Conservation (phyloP, 2,329 filamentous ascomycete species). For the Metarhizium rileyi region DNA sequence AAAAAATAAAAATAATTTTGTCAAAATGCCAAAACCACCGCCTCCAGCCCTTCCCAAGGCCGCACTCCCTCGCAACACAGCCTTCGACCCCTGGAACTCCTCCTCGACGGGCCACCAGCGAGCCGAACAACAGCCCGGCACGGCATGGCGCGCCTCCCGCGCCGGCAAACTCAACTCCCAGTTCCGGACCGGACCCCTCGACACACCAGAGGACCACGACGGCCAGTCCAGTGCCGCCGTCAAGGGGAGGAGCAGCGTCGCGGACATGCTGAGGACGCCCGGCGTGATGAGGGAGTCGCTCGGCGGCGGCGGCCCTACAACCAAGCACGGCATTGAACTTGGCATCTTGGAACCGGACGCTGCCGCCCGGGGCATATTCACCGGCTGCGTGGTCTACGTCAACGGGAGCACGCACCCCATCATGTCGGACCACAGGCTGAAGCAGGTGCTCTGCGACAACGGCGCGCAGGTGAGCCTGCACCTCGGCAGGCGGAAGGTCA, state of each 20-base stretch:
- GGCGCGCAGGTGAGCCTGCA: conserved; percentile 63
- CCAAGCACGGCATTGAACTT: too few species aligned
- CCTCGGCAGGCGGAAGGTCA: conserved; percentile 64
- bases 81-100: conserved; percentile 64
- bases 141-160: conserved; percentile 62
- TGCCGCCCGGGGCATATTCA: conserved; percentile 44
- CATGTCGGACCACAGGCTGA: conserved; percentile 79
- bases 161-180: conserved; percentile 61
- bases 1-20: background rate
- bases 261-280: conserved; percentile 43
- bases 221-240: background rate
- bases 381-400: conserved; percentile 66
- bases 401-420: conserved; percentile 77
- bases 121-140: conserved; percentile 55
- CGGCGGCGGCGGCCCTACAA: background rate
- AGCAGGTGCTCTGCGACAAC: conserved; percentile 63
- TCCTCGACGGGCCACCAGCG: conserved; percentile 70
- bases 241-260: conserved; percentile 30
- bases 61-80: conserved; percentile 31
- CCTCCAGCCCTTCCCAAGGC: conserved; percentile 18
- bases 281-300: conserved; percentile 15
- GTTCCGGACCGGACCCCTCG: conserved; percentile 41
- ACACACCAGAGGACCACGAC: background rate
- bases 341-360: too few species aligned
- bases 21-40: background rate